Percentiles rank a stretch among this genome's conserved stretches.
These are phyloP conservation scores for Rubia balearica DNA, from an alignment of 305 asterid genomes.

Conservation along the genomic window DNA sequence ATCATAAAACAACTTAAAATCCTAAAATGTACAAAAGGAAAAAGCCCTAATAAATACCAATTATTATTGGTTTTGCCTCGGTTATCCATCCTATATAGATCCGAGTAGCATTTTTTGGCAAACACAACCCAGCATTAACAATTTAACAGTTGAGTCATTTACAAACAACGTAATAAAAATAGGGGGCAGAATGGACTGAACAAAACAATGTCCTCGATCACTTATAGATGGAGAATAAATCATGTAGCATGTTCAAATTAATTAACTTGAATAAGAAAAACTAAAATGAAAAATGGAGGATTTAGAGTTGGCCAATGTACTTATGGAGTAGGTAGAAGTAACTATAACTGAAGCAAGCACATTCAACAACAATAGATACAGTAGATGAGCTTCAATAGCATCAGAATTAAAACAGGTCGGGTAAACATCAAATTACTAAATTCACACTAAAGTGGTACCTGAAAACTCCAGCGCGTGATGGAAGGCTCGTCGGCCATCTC, in stretches of 20 bases:
- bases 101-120: neutral
- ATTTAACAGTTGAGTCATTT: neutral
- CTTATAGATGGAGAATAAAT: neutral
- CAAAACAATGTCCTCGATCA: neutral
- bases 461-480: conserved; percentile 32
- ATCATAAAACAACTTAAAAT: conserved; percentile 84
- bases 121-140: neutral
- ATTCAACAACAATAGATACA: neutral
- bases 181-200: neutral
- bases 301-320: neutral
- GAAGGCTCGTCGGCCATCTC: conserved; percentile 33
- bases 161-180: neutral
- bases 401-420: neutral
- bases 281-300: neutral
- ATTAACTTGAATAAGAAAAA: too few species aligned
- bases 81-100: neutral
- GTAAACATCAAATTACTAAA: neutral
- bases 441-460: conserved; percentile 12
- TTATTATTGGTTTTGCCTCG: conserved; percentile 19
- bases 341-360: neutral
- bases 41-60: conserved; percentile 27
- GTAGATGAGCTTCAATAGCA: neutral
- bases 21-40: conserved; percentile 48
- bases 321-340: neutral
- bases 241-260: neutral